These are phyloP conservation scores for Raddia guianensis DNA, from an alignment of 176 grass and related monocot genomes.

Conservation along the genomic window DNA sequence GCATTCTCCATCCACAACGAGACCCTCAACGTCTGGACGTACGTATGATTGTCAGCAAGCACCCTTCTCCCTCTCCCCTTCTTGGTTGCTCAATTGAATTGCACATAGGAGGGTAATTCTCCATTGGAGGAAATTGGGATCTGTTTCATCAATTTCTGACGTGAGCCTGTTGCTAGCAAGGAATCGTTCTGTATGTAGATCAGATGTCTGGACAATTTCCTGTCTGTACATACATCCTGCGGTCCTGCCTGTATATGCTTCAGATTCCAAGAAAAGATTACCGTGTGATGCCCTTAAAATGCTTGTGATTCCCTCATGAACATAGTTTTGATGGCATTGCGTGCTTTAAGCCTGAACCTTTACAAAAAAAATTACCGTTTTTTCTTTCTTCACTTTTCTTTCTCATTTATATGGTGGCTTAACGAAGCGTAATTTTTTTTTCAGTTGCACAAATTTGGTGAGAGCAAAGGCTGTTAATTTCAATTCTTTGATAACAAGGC, in stretches of 20 bases:
- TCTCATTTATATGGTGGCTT: not conserved
- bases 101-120: not conserved
- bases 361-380: not conserved
- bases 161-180: not conserved
- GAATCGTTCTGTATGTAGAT: not conserved
- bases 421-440: not conserved
- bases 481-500: not conserved
- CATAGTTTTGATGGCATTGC: not conserved
- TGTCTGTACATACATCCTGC: not conserved
- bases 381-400: not conserved
- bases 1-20: slow-evolving; percentile 95
- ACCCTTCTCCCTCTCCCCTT: not conserved
- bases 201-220: not conserved
- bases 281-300: not conserved
- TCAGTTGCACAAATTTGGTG: not conserved
- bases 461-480: not conserved
- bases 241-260: not conserved
- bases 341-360: not conserved
- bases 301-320: not conserved
- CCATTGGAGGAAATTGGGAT: not conserved
- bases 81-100: slow-evolving; percentile 7
- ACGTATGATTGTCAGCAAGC: slow-evolving; percentile 16
- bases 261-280: not conserved
- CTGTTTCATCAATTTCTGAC: not conserved
- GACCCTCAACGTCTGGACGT: slow-evolving; percentile 96